These are phyloP conservation scores for Diversispora epigaea DNA, from an alignment of 192 early-diverging fungal genomes.

Conservation along the genomic window DNA sequence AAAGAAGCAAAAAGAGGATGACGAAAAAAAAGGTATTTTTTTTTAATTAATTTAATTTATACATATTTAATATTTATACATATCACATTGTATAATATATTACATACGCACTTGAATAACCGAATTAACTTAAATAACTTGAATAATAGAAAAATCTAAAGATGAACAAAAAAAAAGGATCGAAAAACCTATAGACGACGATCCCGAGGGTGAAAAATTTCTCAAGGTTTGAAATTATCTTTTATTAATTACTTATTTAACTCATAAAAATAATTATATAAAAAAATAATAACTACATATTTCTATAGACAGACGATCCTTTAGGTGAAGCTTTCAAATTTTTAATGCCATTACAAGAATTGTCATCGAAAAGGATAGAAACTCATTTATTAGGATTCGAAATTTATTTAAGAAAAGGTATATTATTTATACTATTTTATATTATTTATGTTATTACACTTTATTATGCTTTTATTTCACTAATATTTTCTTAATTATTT, in stretches of 20 bases:
- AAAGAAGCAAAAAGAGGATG: conserved; percentile 54
- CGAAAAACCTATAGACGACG: conserved; percentile 57
- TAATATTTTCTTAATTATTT: background rate
- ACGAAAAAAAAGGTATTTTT: conserved; percentile 49
- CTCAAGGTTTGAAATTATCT: conserved; percentile 26
- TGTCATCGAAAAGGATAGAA: conserved; percentile 57
- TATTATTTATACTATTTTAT: conserved; percentile 1
- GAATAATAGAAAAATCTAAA: conserved; percentile 23
- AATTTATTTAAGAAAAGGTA: conserved; percentile 68
- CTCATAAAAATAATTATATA: background rate
- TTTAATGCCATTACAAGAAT: conserved; percentile 65
- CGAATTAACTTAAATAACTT: background rate
- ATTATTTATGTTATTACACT: background rate
- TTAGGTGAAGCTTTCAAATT: conserved; percentile 78
- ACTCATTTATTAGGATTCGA: conserved; percentile 62
- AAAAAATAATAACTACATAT: conserved; percentile 20
- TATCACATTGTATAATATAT: background rate
- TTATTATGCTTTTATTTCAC: background rate
- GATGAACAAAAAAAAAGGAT: conserved; percentile 49
- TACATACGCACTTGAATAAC: background rate
- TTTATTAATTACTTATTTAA: background rate
- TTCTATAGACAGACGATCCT: conserved; percentile 61
- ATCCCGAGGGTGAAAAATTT: conserved; percentile 71
- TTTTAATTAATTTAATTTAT: background rate
- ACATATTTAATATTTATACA: background rate